Evolutionary conservation across 148 eudicot species (phyloP).

Genomic region (Pouteria glomerata): DNA sequence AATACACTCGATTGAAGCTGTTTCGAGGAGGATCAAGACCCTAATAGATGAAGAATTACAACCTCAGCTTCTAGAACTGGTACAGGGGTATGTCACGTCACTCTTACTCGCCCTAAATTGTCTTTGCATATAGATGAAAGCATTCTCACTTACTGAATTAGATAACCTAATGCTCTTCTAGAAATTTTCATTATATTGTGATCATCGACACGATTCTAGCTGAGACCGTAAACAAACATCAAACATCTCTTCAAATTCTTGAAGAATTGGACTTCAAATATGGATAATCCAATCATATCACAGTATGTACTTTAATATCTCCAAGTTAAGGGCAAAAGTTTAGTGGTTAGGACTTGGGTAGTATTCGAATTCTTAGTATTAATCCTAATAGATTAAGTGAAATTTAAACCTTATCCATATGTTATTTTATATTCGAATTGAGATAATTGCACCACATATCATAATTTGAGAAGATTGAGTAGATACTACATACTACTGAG

Average conservation of each 20-base stretch:
- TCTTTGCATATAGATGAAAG: not conserved
- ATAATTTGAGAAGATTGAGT: no score
- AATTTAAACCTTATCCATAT: no score
- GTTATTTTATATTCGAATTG: no score
- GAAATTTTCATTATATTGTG: not conserved
- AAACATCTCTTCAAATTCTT: not conserved
- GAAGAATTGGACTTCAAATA: not conserved
- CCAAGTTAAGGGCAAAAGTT: not conserved
- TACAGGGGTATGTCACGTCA: slow-evolving; percentile 61
- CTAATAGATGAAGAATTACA: slow-evolving; percentile 83
- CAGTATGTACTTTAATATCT: not conserved
- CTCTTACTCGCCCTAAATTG: not conserved
- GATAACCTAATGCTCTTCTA: not conserved
- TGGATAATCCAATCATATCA: not conserved
- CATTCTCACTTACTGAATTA: not conserved
- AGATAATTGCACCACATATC: no score
- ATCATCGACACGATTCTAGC: not conserved
- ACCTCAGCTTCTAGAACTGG: slow-evolving; percentile 81
- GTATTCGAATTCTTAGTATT: no score
- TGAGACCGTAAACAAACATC: not conserved
- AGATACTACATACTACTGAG: no score
- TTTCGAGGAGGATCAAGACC: slow-evolving; percentile 88
- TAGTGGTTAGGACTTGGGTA: no score
- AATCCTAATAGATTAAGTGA: no score
- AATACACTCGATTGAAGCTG: slow-evolving; percentile 84